Percentiles rank a stretch among this genome's conserved stretches.
These are phyloP conservation scores for Takashimella koratensis DNA, from an alignment of 1,284 basidiomycete genomes.

Conservation along the genomic window DNA sequence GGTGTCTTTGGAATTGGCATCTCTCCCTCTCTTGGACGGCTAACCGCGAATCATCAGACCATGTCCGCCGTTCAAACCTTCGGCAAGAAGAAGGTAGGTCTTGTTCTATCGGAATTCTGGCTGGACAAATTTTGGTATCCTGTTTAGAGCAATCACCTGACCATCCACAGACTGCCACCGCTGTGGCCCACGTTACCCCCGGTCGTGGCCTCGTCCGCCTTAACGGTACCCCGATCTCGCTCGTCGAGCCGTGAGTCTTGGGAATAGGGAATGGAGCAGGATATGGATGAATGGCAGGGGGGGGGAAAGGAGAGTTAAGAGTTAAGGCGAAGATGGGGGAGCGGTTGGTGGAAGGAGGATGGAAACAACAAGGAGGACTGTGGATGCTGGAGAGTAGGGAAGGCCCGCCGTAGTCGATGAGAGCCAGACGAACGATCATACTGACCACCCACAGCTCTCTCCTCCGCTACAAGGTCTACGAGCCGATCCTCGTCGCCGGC, in stretches of 20 bases:
- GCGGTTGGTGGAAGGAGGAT: not conserved
- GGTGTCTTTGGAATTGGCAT: too few relatives aligned
- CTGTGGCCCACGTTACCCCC: slow-evolving; percentile 92
- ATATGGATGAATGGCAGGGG: slow-evolving; percentile 1
- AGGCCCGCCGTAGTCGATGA: too few relatives aligned
- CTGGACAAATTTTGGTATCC: slow-evolving; percentile 1
- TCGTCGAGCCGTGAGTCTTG: slow-evolving; percentile 71
- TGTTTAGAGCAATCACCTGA: not conserved
- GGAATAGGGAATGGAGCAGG: not conserved
- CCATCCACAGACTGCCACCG: slow-evolving; percentile 76
- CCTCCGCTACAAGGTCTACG: slow-evolving; percentile 97
- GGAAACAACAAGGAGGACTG: slow-evolving; percentile 1
- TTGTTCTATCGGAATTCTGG: not conserved
- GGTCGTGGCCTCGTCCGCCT: slow-evolving; percentile 96
- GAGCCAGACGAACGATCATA: too few relatives aligned
- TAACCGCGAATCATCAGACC: slow-evolving; percentile 22
- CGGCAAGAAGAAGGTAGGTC: slow-evolving; percentile 92
- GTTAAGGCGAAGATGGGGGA: not conserved
- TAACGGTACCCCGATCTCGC: slow-evolving; percentile 93
- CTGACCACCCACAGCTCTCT: slow-evolving; percentile 57
- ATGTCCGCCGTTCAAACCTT: slow-evolving; percentile 81
- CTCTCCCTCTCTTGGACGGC: not conserved
- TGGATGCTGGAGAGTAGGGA: not conserved
- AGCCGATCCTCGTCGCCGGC: slow-evolving; percentile 84
- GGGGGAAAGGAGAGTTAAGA: not conserved